Conservation (phyloP, 495 filamentous ascomycete genomes). For the Daldinia grandis region DNA sequence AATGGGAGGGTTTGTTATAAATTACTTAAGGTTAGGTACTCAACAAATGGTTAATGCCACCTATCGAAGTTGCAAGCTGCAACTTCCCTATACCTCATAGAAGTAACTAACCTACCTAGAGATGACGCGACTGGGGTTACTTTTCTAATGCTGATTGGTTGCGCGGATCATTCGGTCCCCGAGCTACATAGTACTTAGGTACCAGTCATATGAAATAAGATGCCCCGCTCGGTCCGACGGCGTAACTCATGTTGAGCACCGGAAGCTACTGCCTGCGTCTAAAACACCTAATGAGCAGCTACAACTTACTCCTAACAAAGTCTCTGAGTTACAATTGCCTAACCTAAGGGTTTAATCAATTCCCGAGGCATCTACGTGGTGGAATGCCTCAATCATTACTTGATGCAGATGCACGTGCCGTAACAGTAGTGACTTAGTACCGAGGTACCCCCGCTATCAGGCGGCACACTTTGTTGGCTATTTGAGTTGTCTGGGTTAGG, state of each 20-base stretch:
- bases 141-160: slow-evolving; percentile 28
- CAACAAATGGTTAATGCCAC: slow-evolving; percentile 33
- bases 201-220: neutral
- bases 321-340: neutral
- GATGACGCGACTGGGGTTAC: slow-evolving; percentile 36
- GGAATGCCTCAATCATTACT: neutral
- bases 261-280: neutral
- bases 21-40: neutral
- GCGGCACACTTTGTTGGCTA: no score
- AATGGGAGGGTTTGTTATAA: slow-evolving; percentile 5
- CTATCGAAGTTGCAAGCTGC: slow-evolving; percentile 30
- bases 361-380: neutral
- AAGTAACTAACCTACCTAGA: slow-evolving; percentile 23
- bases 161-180: slow-evolving; percentile 34
- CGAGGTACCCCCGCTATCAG: no score
- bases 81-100: slow-evolving; percentile 12
- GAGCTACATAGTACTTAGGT: slow-evolving; percentile 1
- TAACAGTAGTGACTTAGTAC: neutral
- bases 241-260: neutral
- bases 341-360: neutral
- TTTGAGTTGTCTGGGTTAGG: no score
- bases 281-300: neutral
- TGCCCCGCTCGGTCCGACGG: neutral
- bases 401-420: neutral
- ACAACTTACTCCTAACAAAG: neutral